phyloP scores from a whole-genome alignment of 805 yeast genomes.

The Saccharomycopsis sp. region DNA sequence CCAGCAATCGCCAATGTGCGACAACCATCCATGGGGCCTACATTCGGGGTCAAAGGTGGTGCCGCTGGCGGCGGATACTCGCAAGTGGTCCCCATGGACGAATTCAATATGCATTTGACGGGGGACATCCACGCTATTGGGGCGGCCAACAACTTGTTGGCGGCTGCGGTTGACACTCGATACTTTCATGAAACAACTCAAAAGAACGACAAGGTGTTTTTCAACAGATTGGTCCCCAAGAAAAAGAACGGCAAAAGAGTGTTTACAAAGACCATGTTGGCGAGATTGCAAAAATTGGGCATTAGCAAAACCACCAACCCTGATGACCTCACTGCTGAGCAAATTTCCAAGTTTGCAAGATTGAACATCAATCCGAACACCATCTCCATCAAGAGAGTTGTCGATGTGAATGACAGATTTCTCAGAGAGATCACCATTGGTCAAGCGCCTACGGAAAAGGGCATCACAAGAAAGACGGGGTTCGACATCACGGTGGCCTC shows the following conservation, averaged over 20 bases:
- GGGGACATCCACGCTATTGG: slow-evolving; percentile 97
- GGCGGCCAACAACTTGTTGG: slow-evolving; percentile 85
- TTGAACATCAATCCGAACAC: slow-evolving; percentile 85
- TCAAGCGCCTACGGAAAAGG: slow-evolving; percentile 89
- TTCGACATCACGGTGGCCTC: slow-evolving; percentile 95
- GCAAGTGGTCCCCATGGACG: slow-evolving; percentile 98
- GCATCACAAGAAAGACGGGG: slow-evolving; percentile 76
- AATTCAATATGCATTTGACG: slow-evolving; percentile 93
- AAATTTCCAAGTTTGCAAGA: slow-evolving; percentile 64
- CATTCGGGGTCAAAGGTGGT: slow-evolving; percentile 98
- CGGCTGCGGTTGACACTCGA: slow-evolving; percentile 95
- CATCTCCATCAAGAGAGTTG: slow-evolving; percentile 86
- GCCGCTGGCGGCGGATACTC: slow-evolving; percentile 99
- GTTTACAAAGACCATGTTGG: slow-evolving; percentile 72
- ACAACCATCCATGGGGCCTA: slow-evolving; percentile 98
- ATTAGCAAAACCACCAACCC: slow-evolving; percentile 73
- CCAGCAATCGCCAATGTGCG: slow-evolving; percentile 90
- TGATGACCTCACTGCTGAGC: slow-evolving; percentile 68
- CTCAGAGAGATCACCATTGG: slow-evolving; percentile 85
- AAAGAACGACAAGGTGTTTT: slow-evolving; percentile 65
- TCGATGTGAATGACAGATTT: slow-evolving; percentile 89
- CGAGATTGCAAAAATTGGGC: slow-evolving; percentile 73
- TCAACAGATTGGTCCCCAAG: slow-evolving; percentile 76
- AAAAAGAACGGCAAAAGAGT: slow-evolving; percentile 52
- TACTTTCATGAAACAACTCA: slow-evolving; percentile 92